These are phyloP conservation scores for Mortierella alpina DNA, from an alignment of 192 early-diverging fungal species.

Conservation along the genomic window DNA sequence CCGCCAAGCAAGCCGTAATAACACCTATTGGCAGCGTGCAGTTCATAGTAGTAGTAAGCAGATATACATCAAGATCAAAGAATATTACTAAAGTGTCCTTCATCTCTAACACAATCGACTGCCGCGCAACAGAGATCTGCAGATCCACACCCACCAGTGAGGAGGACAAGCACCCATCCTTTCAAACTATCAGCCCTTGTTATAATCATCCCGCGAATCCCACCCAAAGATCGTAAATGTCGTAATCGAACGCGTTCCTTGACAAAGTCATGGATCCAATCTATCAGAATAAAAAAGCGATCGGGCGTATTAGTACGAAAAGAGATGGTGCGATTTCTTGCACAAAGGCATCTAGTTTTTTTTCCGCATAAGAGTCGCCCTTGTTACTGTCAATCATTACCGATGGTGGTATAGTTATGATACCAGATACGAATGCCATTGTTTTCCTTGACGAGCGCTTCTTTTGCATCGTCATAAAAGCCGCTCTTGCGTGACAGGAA, in stretches of 20 bases:
- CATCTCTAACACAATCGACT: not conserved
- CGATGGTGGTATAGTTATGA: constrained; percentile 69
- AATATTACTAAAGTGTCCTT: not conserved
- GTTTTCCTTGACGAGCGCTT: constrained; percentile 62
- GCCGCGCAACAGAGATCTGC: not conserved
- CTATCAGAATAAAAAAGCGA: constrained; percentile 42
- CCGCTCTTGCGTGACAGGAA: constrained; percentile 45
- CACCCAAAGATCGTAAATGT: constrained; percentile 63
- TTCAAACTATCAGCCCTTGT: constrained; percentile 79
- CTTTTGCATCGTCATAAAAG: constrained; percentile 60
- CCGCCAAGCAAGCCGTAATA: constrained; percentile 70
- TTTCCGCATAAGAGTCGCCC: not conserved
- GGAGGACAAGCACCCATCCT: constrained; percentile 86
- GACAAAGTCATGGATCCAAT: constrained; percentile 92
- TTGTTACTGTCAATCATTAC: constrained; percentile 24
- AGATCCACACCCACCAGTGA: constrained; percentile 56
- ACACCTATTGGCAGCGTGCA: constrained; percentile 26
- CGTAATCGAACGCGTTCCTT: constrained; percentile 81
- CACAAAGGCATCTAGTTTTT: not conserved
- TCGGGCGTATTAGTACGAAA: not conserved
- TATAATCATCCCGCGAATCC: constrained; percentile 68
- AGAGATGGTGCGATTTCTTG: not conserved
- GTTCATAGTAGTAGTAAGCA: not conserved
- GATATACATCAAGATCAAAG: not conserved
- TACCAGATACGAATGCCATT: constrained; percentile 69